Evolutionary conservation across 176 grass and related monocot genomes (phyloP).

Genomic region (Carex parvula): DNA sequence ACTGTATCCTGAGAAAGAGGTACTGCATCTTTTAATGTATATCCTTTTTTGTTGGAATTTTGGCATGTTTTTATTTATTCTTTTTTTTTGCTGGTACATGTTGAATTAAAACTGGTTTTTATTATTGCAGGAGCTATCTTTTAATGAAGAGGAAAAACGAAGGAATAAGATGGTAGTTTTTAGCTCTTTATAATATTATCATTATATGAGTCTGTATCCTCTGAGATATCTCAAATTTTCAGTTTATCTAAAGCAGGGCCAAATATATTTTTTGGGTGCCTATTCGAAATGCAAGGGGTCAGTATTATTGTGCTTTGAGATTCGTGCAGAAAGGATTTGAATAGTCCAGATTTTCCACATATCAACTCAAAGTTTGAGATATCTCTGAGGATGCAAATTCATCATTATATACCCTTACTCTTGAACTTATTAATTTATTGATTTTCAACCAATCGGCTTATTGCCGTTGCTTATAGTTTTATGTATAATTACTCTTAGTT

Average conservation of each 20-base stretch:
- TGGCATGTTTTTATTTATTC: not conserved
- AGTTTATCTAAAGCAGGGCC: too few relatives aligned
- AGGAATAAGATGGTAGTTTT: constrained; percentile 55
- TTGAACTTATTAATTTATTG: not conserved
- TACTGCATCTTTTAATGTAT: constrained; percentile 14
- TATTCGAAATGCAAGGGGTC: too few relatives aligned
- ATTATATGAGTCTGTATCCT: not conserved
- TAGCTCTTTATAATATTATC: not conserved
- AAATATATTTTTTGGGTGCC: too few relatives aligned
- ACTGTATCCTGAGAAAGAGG: constrained; percentile 74
- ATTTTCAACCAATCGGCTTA: not conserved
- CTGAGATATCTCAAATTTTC: too few relatives aligned
- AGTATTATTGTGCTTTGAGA: too few relatives aligned
- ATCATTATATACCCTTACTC: not conserved
- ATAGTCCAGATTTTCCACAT: too few relatives aligned
- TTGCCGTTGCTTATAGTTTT: not conserved
- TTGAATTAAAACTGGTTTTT: not conserved
- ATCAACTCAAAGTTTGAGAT: too few relatives aligned
- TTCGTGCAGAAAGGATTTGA: too few relatives aligned
- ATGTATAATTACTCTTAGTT: not conserved
- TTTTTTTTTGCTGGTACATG: not conserved
- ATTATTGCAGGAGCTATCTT: constrained; percentile 56
- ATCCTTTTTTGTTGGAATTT: not conserved
- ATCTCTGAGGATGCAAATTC: too few relatives aligned
- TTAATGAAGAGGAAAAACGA: constrained; percentile 57